These are phyloP conservation scores for Penicillium sp. DNA, from an alignment of 2,329 filamentous ascomycete species.

Conservation along the genomic window DNA sequence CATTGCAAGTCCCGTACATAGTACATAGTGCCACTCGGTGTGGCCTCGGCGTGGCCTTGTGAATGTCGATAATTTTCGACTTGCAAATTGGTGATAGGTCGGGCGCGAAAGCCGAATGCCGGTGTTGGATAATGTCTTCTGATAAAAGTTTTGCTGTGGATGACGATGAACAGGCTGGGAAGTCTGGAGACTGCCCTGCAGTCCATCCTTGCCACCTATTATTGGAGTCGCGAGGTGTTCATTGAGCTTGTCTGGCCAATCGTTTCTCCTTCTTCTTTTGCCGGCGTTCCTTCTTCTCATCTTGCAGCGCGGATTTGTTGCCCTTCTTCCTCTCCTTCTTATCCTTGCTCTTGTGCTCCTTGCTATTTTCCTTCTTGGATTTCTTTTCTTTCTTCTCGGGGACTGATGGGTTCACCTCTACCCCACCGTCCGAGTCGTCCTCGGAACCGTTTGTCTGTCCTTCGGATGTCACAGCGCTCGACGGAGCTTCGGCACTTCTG, in stretches of 20 bases:
- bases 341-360: neutral
- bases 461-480: constrained; percentile 8
- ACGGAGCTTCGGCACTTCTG: constrained; percentile 29
- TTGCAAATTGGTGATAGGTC: neutral
- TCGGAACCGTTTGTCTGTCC: constrained; percentile 23
- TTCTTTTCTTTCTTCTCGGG: constrained; percentile 28
- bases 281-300: constrained; percentile 30
- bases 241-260: constrained; percentile 33
- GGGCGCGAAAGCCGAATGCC: neutral
- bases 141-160: neutral
- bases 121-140: neutral
- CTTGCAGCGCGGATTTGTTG: constrained; percentile 28
- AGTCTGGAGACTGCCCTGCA: neutral
- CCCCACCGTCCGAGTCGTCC: constrained; percentile 18
- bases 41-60: constrained; percentile 5
- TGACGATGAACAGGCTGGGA: neutral
- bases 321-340: constrained; percentile 31
- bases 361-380: too few relatives aligned
- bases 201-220: neutral
- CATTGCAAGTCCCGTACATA: constrained; percentile 9
- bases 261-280: constrained; percentile 45
- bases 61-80: neutral
- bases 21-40: constrained; percentile 7
- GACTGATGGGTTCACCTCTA: constrained; percentile 4
- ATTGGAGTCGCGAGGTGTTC: neutral